Percentiles rank a stretch among this genome's conserved stretches.
Conservation (phyloP, 1,284 basidiomycete species). For the Macrocystidia cucumis region DNA sequence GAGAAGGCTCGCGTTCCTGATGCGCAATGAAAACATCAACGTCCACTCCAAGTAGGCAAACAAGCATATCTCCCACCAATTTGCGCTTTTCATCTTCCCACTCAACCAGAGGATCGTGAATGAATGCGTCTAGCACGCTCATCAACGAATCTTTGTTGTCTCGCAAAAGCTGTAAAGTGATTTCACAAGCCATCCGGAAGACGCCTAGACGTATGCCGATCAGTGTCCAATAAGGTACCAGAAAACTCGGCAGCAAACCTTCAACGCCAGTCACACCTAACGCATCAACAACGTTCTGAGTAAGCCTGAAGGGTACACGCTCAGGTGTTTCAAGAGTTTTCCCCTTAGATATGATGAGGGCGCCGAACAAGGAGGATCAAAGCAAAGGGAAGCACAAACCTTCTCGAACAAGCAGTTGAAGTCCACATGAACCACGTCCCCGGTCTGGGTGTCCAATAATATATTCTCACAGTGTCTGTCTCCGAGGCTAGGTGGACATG, state of each 20-base stretch:
- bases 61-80: conserved; percentile 28
- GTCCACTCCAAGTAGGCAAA: conserved; percentile 1
- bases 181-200: conserved; percentile 90
- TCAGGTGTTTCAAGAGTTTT: conserved; percentile 89
- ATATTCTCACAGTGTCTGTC: conserved; percentile 98
- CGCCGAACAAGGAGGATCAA: not conserved
- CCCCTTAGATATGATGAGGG: conserved; percentile 39
- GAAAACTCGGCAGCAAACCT: conserved; percentile 38
- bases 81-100: conserved; percentile 81
- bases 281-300: conserved; percentile 91
- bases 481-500: conserved; percentile 59
- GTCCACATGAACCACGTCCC: conserved; percentile 95
- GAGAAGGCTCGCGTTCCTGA: conserved; percentile 29
- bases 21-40: conserved; percentile 1
- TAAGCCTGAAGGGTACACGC: conserved; percentile 91
- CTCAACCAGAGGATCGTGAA: conserved; percentile 96
- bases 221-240: not conserved
- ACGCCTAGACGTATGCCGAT: conserved; percentile 47
- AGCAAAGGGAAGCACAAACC: conserved; percentile 28
- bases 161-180: conserved; percentile 83
- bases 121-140: conserved; percentile 95
- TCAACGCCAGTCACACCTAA: conserved; percentile 93
- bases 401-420: conserved; percentile 99
- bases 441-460: conserved; percentile 82
- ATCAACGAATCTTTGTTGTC: conserved; percentile 93